Percentiles rank a stretch among this genome's conserved stretches.
These are phyloP conservation scores for Corchorus olitorius DNA, from an alignment of 345 rosid genomes.

Conservation along the genomic window DNA sequence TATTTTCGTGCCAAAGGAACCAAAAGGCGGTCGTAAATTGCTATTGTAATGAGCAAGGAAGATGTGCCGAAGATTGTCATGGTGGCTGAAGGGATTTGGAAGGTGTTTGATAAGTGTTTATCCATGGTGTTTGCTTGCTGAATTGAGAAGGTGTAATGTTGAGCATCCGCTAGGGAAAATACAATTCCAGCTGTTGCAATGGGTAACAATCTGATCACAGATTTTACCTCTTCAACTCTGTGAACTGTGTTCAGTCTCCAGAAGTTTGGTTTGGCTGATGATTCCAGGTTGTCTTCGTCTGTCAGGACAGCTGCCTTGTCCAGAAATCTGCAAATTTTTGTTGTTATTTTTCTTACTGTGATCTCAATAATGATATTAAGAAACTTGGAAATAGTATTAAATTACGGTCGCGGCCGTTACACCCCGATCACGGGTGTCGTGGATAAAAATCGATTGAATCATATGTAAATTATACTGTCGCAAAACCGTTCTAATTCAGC, in stretches of 20 bases:
- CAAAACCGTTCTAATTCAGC: too few relatives aligned
- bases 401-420: too few relatives aligned
- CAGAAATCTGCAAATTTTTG: conserved; percentile 29
- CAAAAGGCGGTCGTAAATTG: conserved; percentile 49
- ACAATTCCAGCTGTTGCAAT: conserved; percentile 55
- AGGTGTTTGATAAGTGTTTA: conserved; percentile 48
- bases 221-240: conserved; percentile 64
- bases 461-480: too few relatives aligned
- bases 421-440: too few relatives aligned
- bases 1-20: conserved; percentile 46
- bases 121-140: conserved; percentile 62
- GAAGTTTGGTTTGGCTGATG: conserved; percentile 29
- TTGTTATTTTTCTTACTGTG: too few relatives aligned
- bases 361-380: too few relatives aligned
- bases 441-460: too few relatives aligned
- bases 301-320: conserved; percentile 44
- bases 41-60: conserved; percentile 42
- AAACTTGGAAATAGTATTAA: too few relatives aligned
- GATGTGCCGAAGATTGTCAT: conserved; percentile 43
- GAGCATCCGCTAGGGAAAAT: conserved; percentile 44
- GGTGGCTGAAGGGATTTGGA: conserved; percentile 59
- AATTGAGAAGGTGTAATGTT: conserved; percentile 51
- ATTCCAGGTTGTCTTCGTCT: conserved; percentile 26
- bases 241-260: conserved; percentile 61
- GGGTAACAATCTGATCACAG: conserved; percentile 51